phyloP scores from a whole-genome alignment of 768 basidiomycete species.

The Lactarius indigo region DNA sequence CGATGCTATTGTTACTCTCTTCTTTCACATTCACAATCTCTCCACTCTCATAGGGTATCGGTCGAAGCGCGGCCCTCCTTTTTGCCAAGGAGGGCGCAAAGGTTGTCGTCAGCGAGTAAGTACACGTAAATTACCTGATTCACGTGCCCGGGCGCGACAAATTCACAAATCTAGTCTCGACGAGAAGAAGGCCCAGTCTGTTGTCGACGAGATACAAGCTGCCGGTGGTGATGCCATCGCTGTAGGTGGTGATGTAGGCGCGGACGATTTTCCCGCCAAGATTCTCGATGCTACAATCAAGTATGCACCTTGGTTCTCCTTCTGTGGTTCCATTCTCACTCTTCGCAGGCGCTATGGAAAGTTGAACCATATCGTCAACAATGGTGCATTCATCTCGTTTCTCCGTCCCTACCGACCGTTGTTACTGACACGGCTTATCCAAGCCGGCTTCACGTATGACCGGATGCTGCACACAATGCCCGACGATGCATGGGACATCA shows the following conservation, averaged over 20 bases:
- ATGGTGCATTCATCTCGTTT: slow-evolving; percentile 42
- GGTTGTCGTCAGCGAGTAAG: slow-evolving; percentile 79
- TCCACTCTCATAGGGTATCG: slow-evolving; percentile 61
- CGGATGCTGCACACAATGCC: slow-evolving; percentile 87
- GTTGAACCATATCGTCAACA: slow-evolving; percentile 85
- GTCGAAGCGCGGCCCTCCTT: slow-evolving; percentile 65
- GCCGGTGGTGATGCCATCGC: slow-evolving; percentile 70
- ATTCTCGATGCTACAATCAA: slow-evolving; percentile 72
- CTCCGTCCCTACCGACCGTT: not conserved
- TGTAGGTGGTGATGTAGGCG: slow-evolving; percentile 77
- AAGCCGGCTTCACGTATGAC: slow-evolving; percentile 77
- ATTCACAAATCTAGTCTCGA: slow-evolving; percentile 53
- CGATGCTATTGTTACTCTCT: not conserved
- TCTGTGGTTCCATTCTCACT: not conserved
- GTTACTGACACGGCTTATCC: slow-evolving; percentile 1
- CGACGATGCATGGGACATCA: slow-evolving; percentile 78
- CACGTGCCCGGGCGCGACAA: slow-evolving; percentile 1
- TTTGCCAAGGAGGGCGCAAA: slow-evolving; percentile 86
- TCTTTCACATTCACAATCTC: slow-evolving; percentile 20
- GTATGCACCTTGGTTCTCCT: slow-evolving; percentile 40
- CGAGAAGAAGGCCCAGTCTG: slow-evolving; percentile 57
- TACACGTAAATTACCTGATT: slow-evolving; percentile 13
- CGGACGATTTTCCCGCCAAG: slow-evolving; percentile 78
- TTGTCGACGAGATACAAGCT: slow-evolving; percentile 69
- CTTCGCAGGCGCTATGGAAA: slow-evolving; percentile 66